A percentile compares a stretch with the other conserved stretches of the same genome.
These are phyloP conservation scores for Cladosporium sp. DNA, from an alignment of 2,329 filamentous ascomycete species.

Conservation along the genomic window DNA sequence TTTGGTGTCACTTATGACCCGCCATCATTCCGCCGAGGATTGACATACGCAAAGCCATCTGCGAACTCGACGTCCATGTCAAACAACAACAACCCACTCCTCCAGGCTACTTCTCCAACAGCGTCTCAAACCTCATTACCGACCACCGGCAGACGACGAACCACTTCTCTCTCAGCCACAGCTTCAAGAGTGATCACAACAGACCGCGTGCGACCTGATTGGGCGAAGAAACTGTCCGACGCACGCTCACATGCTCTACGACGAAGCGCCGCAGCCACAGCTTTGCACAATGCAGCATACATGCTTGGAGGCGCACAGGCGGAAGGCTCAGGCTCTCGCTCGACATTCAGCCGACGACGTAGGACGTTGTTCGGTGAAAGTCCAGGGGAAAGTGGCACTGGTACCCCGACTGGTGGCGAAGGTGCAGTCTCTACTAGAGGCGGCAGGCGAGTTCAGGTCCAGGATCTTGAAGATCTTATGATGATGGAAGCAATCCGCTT, in stretches of 20 bases:
- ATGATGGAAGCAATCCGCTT: constrained; percentile 93
- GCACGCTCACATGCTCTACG: constrained; percentile 83
- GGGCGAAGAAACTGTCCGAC: constrained; percentile 83
- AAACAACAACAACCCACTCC: constrained; percentile 44
- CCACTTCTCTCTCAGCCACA: constrained; percentile 74
- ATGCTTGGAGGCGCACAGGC: constrained; percentile 62
- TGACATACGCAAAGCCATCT: constrained; percentile 61
- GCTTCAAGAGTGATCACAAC: constrained; percentile 88
- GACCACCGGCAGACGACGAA: constrained; percentile 53
- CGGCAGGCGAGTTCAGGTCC: constrained; percentile 62
- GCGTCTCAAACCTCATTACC: constrained; percentile 61
- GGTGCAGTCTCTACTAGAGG: constrained; percentile 22
- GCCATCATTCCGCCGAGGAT: constrained; percentile 81
- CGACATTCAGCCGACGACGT: constrained; percentile 45
- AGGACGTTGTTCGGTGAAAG: constrained; percentile 56
- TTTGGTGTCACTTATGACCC: constrained; percentile 95
- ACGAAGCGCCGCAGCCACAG: constrained; percentile 87
- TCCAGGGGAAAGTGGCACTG: constrained; percentile 45
- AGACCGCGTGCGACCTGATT: constrained; percentile 88
- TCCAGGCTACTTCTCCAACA: constrained; percentile 67
- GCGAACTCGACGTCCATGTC: constrained; percentile 36
- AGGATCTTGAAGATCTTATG: constrained; percentile 97
- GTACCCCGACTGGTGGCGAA: constrained; percentile 40
- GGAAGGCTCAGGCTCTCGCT: constrained; percentile 4
- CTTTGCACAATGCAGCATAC: constrained; percentile 91